Evolutionary conservation across 2,329 filamentous ascomycete genomes (phyloP), one percentile per base, ranked within the genome.

Genomic region (Purpureocillium takamizusanense): DNA sequence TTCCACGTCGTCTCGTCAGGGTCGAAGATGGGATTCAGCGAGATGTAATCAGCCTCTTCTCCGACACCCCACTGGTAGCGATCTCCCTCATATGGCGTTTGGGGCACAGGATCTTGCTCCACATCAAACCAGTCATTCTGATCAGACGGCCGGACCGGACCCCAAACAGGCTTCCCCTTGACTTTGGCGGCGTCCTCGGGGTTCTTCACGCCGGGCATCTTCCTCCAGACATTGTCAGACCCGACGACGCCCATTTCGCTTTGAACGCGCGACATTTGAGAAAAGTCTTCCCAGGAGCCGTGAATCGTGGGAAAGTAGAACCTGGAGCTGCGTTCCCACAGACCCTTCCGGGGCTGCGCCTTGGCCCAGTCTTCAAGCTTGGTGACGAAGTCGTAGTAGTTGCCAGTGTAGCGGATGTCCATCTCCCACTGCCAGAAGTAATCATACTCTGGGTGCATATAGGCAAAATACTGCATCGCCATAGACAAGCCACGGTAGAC

Each of bases 401-500:
- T 87, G 28, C 88, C 87, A 0, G 84, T 92, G 59, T 94, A 94
- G 23, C 87, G 81, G 33, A 89, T 78, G 52, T 95, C 88, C 81
- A 94, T 90, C 60, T 95, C 88, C 86, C 88, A 94, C 48, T 94
- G 86, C 88, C 88, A 95, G 60, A 88, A 87, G 62, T 80, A 86
- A 35, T 94, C 86, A 54, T 89, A 95, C 57, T 94, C 88, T 1
- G 86, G 84, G 59, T 95, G 88, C 51, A 78, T 75, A 53, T 89
- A 80, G 6, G 89, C 86, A 57, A 97, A 97, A 60, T 90, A 85
- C 54, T 95, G 89, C 67, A 97, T 81, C 0, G 89, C 87, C 86
- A 97, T 94, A 51, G 88, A 87, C 9, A 92, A 77, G 39, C 86
- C 89, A 37, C 92, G 83, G 63, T 97, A 97, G 8, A 94, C 87